Evolutionary conservation across 345 rosid species (phyloP).

Genomic region (Hevea brasiliensis): DNA sequence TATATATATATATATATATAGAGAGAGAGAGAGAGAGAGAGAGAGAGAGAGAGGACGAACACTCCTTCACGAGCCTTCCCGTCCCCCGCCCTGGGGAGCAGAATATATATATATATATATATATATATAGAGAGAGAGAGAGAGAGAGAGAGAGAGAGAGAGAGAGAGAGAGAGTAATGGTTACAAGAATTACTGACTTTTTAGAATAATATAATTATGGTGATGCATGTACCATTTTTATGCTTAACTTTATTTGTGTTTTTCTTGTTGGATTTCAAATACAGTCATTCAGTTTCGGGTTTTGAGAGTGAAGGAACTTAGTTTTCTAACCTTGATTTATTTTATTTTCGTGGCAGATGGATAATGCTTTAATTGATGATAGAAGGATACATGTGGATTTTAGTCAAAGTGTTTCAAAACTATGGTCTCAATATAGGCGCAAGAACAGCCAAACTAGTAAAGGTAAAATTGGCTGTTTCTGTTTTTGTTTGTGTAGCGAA

Average conservation of each 20-base stretch:
- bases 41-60: too few relatives aligned
- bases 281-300: too few relatives aligned
- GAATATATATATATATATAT: too few relatives aligned
- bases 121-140: too few relatives aligned
- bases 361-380: slow-evolving; percentile 95
- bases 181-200: background rate
- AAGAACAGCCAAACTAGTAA: slow-evolving; percentile 52
- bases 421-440: slow-evolving; percentile 75
- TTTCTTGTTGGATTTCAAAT: background rate
- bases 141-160: too few relatives aligned
- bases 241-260: too few relatives aligned
- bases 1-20: too few relatives aligned
- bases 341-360: slow-evolving; percentile 61
- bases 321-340: background rate
- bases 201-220: too few relatives aligned
- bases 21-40: too few relatives aligned
- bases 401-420: slow-evolving; percentile 93
- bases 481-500: background rate
- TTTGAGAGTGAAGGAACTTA: background rate
- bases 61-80: too few relatives aligned
- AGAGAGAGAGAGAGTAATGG: too few relatives aligned
- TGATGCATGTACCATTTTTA: background rate
- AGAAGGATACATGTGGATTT: slow-evolving; percentile 96
- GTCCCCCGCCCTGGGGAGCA: too few relatives aligned
- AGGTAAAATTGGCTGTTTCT: slow-evolving; percentile 36